phyloP scores from a whole-genome alignment of 805 yeast species.

The Yamadazyma kitorensis region DNA sequence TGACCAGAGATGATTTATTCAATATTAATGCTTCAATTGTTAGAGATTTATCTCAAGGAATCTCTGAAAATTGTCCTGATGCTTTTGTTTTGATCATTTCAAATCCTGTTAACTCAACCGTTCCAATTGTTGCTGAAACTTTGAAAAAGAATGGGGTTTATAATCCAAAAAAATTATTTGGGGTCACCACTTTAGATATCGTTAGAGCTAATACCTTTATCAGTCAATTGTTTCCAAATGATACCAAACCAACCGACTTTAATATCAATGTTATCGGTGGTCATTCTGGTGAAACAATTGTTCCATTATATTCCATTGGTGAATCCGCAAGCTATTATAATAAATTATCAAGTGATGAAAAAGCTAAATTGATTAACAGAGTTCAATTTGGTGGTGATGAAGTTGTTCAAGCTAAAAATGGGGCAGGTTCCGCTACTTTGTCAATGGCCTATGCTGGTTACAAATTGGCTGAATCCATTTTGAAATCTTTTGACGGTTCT shows the following conservation, averaged over 20 bases:
- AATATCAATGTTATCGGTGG: slow-evolving; percentile 85
- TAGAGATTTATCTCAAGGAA: slow-evolving; percentile 66
- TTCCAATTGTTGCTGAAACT: slow-evolving; percentile 83
- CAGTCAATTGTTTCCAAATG: slow-evolving; percentile 49
- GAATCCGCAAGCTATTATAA: slow-evolving; percentile 30
- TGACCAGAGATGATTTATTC: slow-evolving; percentile 90
- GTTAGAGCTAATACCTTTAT: slow-evolving; percentile 85
- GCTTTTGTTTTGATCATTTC: slow-evolving; percentile 82
- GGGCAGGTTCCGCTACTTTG: slow-evolving; percentile 81
- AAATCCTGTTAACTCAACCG: slow-evolving; percentile 92
- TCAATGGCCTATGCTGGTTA: slow-evolving; percentile 88
- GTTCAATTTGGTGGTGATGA: slow-evolving; percentile 94
- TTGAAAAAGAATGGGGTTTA: slow-evolving; percentile 64
- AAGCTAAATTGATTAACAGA: slow-evolving; percentile 73
- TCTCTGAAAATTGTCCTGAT: slow-evolving; percentile 68
- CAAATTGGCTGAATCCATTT: slow-evolving; percentile 65
- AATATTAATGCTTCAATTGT: slow-evolving; percentile 81
- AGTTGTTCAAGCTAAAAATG: slow-evolving; percentile 81
- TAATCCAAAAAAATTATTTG: slow-evolving; percentile 73
- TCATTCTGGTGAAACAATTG: slow-evolving; percentile 93
- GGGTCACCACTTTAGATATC: slow-evolving; percentile 85
- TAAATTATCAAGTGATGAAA: slow-evolving; percentile 56
- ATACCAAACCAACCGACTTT: slow-evolving; percentile 48
- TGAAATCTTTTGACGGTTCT: slow-evolving; percentile 52
- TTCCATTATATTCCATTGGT: slow-evolving; percentile 68